Percentiles rank a stretch among this genome's conserved stretches.
These are phyloP conservation scores for Cutaneotrichosporon sp. DNA, from an alignment of 1,284 basidiomycete species.

Conservation along the genomic window DNA sequence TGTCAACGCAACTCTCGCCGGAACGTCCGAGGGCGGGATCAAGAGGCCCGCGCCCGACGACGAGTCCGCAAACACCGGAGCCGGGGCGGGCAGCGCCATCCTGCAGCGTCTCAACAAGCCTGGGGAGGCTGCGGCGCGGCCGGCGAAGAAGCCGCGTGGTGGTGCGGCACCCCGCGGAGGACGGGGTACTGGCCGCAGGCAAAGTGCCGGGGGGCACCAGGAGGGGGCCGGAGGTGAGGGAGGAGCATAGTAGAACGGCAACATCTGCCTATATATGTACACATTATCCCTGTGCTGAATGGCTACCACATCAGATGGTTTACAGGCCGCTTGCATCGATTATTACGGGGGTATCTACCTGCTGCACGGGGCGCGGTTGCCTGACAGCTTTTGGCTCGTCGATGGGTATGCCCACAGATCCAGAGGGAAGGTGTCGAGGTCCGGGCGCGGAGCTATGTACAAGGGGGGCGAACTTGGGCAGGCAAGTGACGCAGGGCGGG, in stretches of 20 bases:
- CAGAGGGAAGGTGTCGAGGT: neutral
- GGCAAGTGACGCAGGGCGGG: neutral
- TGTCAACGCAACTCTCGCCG: slow-evolving; percentile 44
- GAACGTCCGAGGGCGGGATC: slow-evolving; percentile 1
- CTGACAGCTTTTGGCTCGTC: neutral
- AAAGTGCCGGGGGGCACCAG: slow-evolving; percentile 8
- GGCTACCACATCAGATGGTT: neutral
- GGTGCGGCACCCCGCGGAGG: slow-evolving; percentile 14
- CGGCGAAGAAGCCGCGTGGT: slow-evolving; percentile 21
- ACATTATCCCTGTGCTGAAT: neutral
- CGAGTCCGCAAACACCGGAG: neutral
- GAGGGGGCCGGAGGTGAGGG: neutral
- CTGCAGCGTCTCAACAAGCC: slow-evolving; percentile 17
- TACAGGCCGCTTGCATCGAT: neutral
- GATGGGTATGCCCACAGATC: neutral
- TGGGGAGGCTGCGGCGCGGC: slow-evolving; percentile 7
- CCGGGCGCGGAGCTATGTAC: neutral
- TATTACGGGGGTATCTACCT: neutral
- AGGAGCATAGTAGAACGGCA: neutral
- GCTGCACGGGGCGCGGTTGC: neutral
- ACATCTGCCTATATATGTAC: neutral
- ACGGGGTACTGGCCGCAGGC: slow-evolving; percentile 18
- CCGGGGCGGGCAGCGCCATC: slow-evolving; percentile 16
- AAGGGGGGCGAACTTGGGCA: neutral
- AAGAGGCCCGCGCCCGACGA: slow-evolving; percentile 26